These are phyloP conservation scores for Firmiana major DNA, from an alignment of 345 rosid genomes.

Conservation along the genomic window DNA sequence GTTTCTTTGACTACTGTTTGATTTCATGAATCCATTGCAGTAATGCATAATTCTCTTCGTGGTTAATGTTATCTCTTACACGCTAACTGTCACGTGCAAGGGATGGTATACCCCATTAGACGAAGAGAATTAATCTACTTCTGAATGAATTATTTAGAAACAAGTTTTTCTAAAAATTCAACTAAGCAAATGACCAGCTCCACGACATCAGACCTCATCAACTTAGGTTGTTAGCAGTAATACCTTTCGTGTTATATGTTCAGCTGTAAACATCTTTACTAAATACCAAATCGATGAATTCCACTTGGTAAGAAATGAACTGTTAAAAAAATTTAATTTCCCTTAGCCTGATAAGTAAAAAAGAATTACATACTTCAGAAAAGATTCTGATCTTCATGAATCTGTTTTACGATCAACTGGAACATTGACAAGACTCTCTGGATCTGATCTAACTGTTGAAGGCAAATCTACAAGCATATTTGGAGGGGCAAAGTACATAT, in stretches of 20 bases:
- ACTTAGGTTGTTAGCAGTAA: neutral
- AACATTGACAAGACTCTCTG: constrained; percentile 60
- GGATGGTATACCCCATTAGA: neutral
- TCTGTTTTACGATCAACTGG: constrained; percentile 51
- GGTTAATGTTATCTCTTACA: neutral
- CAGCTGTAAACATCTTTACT: neutral
- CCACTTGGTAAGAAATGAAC: neutral
- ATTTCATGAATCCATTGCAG: neutral
- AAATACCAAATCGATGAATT: neutral
- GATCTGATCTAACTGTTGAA: constrained; percentile 33
- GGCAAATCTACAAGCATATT: constrained; percentile 63
- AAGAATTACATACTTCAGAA: constrained; percentile 8
- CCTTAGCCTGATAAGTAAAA: neutral
- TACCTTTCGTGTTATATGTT: neutral
- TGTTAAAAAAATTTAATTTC: neutral
- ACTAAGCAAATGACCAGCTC: neutral
- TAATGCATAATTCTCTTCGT: neutral
- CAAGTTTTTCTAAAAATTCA: neutral
- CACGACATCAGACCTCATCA: neutral
- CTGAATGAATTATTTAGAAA: neutral
- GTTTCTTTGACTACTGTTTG: neutral
- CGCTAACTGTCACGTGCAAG: neutral
- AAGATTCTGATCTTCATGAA: constrained; percentile 32
- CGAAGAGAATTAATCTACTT: neutral
- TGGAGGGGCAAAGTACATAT: constrained; percentile 90